Percentiles rank a stretch among this genome's conserved stretches.
Evolutionary conservation across 139 green algal species (phyloP).

Genomic region (Pycnococcus provasolii): DNA sequence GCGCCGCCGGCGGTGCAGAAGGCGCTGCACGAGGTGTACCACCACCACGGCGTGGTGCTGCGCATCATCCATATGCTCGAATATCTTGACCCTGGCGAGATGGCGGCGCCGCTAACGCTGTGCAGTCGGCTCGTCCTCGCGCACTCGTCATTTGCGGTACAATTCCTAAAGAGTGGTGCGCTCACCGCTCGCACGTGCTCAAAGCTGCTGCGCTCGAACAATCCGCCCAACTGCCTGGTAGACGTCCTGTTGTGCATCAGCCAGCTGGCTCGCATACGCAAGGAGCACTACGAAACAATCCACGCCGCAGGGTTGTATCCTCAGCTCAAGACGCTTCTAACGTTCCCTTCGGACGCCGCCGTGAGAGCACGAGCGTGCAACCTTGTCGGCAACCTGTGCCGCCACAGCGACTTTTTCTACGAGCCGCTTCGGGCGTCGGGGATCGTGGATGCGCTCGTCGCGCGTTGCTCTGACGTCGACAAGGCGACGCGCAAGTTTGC

Average conservation of each 20-base stretch:
- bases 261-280: conserved; percentile 44
- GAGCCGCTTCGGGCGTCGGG: conserved; percentile 1
- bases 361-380: conserved; percentile 76
- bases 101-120: too few relatives aligned
- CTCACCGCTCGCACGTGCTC: background rate
- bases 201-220: background rate
- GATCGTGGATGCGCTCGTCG: conserved; percentile 51
- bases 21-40: too few relatives aligned
- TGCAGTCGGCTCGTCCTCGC: too few relatives aligned
- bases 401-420: conserved; percentile 80
- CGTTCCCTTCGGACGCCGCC: conserved; percentile 42
- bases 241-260: conserved; percentile 12
- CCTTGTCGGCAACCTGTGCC: conserved; percentile 90
- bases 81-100: too few relatives aligned
- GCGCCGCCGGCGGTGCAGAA: too few relatives aligned
- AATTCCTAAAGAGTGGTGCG: too few relatives aligned
- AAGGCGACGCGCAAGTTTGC: conserved; percentile 84
- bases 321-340: conserved; percentile 24
- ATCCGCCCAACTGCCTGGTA: background rate
- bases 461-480: conserved; percentile 70
- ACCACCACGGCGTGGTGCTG: too few relatives aligned
- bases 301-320: conserved; percentile 37
- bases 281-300: conserved; percentile 50
- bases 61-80: too few relatives aligned
- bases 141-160: too few relatives aligned